These are phyloP conservation scores for Cerioporus squamosus DNA, from an alignment of 1,284 basidiomycete species.

Conservation along the genomic window DNA sequence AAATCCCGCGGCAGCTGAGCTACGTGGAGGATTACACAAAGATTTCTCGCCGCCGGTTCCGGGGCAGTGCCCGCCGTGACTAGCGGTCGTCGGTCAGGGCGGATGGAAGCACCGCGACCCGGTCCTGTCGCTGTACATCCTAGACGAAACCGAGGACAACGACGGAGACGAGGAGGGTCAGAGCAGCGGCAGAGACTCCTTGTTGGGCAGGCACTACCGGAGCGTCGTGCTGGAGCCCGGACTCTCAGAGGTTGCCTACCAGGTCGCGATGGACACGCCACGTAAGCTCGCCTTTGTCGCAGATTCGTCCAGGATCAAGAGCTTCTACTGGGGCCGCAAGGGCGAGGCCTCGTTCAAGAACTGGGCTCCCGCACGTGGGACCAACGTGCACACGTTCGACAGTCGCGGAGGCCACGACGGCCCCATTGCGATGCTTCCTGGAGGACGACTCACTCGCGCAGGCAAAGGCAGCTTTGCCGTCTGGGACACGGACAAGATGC, in stretches of 20 bases:
- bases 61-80: too few relatives aligned
- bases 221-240: slow-evolving; percentile 4
- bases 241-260: slow-evolving; percentile 2
- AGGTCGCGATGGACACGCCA: slow-evolving; percentile 4
- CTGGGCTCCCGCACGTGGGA: slow-evolving; percentile 11
- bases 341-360: slow-evolving; percentile 9
- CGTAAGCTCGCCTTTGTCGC: slow-evolving; percentile 24
- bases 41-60: too few relatives aligned
- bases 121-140: slow-evolving; percentile 29
- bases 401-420: slow-evolving; percentile 29
- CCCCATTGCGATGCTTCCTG: slow-evolving; percentile 32
- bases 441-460: slow-evolving; percentile 33
- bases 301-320: slow-evolving; percentile 27
- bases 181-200: neutral
- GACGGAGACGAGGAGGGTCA: neutral
- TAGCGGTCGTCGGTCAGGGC: slow-evolving; percentile 26
- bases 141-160: slow-evolving; percentile 17
- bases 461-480: slow-evolving; percentile 35
- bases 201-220: neutral
- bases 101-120: slow-evolving; percentile 42
- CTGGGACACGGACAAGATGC: slow-evolving; percentile 39
- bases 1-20: too few relatives aligned
- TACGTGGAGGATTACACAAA: too few relatives aligned
- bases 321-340: slow-evolving; percentile 14
- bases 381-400: slow-evolving; percentile 37